These are phyloP conservation scores for Ascomycota sp. DNA, from an alignment of 2,329 filamentous ascomycete genomes.

Conservation along the genomic window DNA sequence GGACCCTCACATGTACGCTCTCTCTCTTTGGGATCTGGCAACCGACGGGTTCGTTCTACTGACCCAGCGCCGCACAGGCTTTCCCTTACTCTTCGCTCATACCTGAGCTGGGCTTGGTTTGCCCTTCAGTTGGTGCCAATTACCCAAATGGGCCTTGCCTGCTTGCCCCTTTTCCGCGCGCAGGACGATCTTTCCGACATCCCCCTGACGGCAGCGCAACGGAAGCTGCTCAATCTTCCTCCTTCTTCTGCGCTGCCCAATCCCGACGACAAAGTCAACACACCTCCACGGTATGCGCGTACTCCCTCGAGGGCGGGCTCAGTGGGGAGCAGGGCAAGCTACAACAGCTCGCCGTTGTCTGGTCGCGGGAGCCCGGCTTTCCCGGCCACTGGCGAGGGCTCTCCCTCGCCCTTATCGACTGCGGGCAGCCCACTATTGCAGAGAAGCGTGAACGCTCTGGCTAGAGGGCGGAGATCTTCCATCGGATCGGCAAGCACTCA, in stretches of 20 bases:
- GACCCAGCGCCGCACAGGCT: conserved; percentile 8
- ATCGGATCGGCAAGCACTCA: conserved; percentile 35
- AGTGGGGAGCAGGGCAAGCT: conserved; percentile 34
- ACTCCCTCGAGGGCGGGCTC: conserved; percentile 45
- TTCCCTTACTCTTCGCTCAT: conserved; percentile 11
- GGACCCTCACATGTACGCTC: conserved; percentile 15
- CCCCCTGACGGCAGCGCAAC: conserved; percentile 54
- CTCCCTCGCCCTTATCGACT: conserved; percentile 24
- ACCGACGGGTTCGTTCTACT: background rate
- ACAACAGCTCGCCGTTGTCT: conserved; percentile 34
- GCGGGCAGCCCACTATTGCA: conserved; percentile 37
- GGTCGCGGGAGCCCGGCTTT: conserved; percentile 27
- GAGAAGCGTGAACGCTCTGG: conserved; percentile 34
- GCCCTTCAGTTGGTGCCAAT: conserved; percentile 33
- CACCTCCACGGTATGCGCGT: conserved; percentile 67
- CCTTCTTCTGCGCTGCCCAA: conserved; percentile 40
- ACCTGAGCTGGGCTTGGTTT: conserved; percentile 22
- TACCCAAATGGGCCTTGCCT: conserved; percentile 48
- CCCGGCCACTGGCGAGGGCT: conserved; percentile 11
- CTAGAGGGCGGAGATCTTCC: conserved; percentile 33
- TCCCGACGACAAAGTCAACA: conserved; percentile 49
- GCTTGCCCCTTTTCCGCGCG: conserved; percentile 48
- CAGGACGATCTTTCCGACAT: conserved; percentile 72
- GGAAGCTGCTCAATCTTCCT: conserved; percentile 59
- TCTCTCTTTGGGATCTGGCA: background rate